Conservation (phyloP, 2,329 filamentous ascomycete species). For the Lasiodiplodia citricola region DNA sequence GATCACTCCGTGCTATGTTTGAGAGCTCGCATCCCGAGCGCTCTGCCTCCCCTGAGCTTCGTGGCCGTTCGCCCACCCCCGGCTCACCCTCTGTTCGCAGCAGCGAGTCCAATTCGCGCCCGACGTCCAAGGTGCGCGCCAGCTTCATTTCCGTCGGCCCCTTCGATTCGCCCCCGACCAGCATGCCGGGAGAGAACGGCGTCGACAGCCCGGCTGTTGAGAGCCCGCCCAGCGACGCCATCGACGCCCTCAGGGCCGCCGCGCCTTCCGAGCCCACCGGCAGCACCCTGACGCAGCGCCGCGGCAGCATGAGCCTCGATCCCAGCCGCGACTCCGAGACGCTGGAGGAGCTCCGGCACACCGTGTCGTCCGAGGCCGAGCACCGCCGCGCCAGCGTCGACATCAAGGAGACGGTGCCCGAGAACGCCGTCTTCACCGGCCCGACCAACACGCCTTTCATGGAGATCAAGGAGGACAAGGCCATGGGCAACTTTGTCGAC, state of each 20-base stretch:
- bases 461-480: slow-evolving; percentile 35
- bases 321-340: slow-evolving; percentile 41
- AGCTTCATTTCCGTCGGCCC: slow-evolving; percentile 55
- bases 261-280: not conserved
- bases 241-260: not conserved
- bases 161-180: slow-evolving; percentile 29
- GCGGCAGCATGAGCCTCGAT: slow-evolving; percentile 51
- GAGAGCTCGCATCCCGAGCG: slow-evolving; percentile 45
- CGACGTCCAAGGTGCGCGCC: slow-evolving; percentile 52
- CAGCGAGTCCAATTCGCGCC: slow-evolving; percentile 39
- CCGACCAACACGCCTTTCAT: slow-evolving; percentile 43
- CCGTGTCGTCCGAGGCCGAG: slow-evolving; percentile 47
- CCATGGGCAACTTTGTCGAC: slow-evolving; percentile 30
- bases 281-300: slow-evolving; percentile 37
- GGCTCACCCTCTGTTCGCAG: slow-evolving; percentile 31
- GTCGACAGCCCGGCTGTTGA: slow-evolving; percentile 34
- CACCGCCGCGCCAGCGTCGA: slow-evolving; percentile 43
- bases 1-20: slow-evolving; percentile 57
- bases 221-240: slow-evolving; percentile 11
- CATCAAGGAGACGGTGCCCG: slow-evolving; percentile 47
- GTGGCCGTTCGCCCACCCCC: slow-evolving; percentile 51
- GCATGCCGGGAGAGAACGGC: slow-evolving; percentile 29
- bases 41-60: slow-evolving; percentile 44
- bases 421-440: slow-evolving; percentile 49
- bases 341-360: slow-evolving; percentile 46